Evolutionary conservation across 1,284 basidiomycete genomes (phyloP), one percentile per base, ranked within the genome.

Genomic region (Rhodotorula sp.): DNA sequence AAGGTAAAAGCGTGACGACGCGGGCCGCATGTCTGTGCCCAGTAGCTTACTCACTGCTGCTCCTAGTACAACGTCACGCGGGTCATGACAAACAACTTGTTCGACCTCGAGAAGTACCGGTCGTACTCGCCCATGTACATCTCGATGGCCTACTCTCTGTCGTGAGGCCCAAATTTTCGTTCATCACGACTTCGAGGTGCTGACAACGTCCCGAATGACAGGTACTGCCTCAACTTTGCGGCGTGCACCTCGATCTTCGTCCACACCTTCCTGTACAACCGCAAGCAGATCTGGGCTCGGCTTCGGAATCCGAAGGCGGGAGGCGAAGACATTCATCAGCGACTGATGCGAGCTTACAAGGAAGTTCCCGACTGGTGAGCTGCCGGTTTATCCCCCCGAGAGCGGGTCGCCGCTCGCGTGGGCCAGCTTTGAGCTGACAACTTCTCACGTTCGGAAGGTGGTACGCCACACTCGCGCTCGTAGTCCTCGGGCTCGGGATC

Each of bases 261-360:
- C 0, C 94, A 98, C 82, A 95, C 94, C 0, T 66, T 86, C 10
- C 83, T 98, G 34, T 93, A 95, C 80, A 93, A 97, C 80, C 92
- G 94, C 0, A 86, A 86, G 58, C 87, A 87, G 45, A 83, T 98
- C 52, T 82, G 90, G 70, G 87, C 88, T 60, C 90, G 90, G 6
- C 78, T 95, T 70, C 88, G 88, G 81, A 87, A 86, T 78, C 85
- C 90, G 60, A 84, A 87, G 65, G 84, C 90, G 15, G 95, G 97
- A 82, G 88, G 88, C 72, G 93, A 97, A 76, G 95, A 99, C 81
- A 92, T 99, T 68, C 95, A 99, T 80, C 89, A 91, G 71, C 95
- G 95, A 82, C 84, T 97, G 66, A 98, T 98, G 95, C 21, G 34
- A 10, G 21, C 85, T 89, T 99, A 99, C 80, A 90, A 89, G 0